These are phyloP conservation scores for Scenedesmus sp. DNA, from an alignment of 163 green algal genomes.

Conservation along the genomic window DNA sequence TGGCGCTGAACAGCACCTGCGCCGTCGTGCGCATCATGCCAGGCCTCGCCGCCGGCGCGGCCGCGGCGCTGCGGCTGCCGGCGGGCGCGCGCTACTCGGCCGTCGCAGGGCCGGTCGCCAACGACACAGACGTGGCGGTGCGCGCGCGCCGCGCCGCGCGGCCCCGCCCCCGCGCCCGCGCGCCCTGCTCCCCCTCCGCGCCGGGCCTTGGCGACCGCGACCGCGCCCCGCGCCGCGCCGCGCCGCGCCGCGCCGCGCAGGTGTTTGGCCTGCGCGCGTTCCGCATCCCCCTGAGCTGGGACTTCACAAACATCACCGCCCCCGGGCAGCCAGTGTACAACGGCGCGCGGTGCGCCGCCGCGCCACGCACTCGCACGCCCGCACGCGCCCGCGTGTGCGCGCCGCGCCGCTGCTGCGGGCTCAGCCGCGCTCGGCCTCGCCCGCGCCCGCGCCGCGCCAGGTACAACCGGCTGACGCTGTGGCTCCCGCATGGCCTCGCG, in stretches of 20 bases:
- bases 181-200: no score
- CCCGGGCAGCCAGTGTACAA: background rate
- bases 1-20: constrained; percentile 45
- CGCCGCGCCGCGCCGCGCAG: no score
- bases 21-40: constrained; percentile 38
- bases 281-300: constrained; percentile 37
- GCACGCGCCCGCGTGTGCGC: no score
- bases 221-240: no score
- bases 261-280: constrained; percentile 48
- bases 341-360: constrained; percentile 6
- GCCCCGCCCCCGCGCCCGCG: no score
- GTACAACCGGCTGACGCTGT: constrained; percentile 42
- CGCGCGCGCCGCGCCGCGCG: no score
- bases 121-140: constrained; percentile 5
- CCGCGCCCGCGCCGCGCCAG: background rate
- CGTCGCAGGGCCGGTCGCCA: constrained; percentile 38
- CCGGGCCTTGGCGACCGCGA: no score
- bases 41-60: constrained; percentile 12
- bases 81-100: constrained; percentile 40
- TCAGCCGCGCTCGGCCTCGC: no score
- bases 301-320: constrained; percentile 25
- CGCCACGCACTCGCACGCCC: no score
- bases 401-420: no score
- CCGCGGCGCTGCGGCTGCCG: constrained; percentile 32
- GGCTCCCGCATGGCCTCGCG: constrained; percentile 47